phyloP scores from a whole-genome alignment of 2,329 filamentous ascomycete genomes.

The Aspergillus uvarum region DNA sequence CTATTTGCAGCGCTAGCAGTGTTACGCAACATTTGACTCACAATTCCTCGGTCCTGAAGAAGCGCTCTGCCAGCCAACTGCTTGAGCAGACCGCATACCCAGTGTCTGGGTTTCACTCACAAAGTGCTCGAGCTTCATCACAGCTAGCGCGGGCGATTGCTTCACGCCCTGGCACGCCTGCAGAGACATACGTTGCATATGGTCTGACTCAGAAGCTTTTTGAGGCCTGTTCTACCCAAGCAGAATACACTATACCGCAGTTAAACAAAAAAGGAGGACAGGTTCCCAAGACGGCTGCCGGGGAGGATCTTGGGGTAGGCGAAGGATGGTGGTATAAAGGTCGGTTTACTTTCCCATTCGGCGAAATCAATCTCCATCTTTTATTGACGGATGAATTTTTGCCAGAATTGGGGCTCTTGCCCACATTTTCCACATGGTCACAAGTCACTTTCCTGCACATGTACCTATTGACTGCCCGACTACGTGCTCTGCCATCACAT shows the following conservation, averaged over 20 bases:
- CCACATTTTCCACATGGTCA: conserved; percentile 93
- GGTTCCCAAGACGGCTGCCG: conserved; percentile 70
- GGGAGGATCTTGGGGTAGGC: conserved; percentile 77
- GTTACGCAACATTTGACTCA: not conserved
- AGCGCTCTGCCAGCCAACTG: not conserved
- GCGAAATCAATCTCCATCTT: not conserved
- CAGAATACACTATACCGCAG: conserved; percentile 73
- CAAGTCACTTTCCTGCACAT: conserved; percentile 96
- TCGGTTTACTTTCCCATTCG: conserved; percentile 43
- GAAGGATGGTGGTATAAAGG: conserved; percentile 79
- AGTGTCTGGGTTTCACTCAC: conserved; percentile 11
- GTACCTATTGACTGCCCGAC: conserved; percentile 81
- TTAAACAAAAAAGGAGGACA: conserved; percentile 63
- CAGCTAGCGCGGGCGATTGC: conserved; percentile 32
- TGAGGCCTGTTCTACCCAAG: conserved; percentile 69
- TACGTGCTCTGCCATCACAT: conserved; percentile 70
- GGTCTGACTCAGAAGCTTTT: conserved; percentile 76
- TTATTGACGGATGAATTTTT: not conserved
- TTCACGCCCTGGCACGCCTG: conserved; percentile 41
- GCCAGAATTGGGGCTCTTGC: conserved; percentile 73
- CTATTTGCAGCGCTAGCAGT: conserved; percentile 2
- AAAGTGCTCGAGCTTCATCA: conserved; percentile 25
- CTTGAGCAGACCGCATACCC: conserved; percentile 1
- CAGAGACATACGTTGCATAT: conserved; percentile 75
- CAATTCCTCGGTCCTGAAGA: not conserved